Evolutionary conservation across 2,329 filamentous ascomycete genomes (phyloP), one percentile per base, ranked within the genome.

Genomic region (Neophaeococcomyces mojaviensis): DNA sequence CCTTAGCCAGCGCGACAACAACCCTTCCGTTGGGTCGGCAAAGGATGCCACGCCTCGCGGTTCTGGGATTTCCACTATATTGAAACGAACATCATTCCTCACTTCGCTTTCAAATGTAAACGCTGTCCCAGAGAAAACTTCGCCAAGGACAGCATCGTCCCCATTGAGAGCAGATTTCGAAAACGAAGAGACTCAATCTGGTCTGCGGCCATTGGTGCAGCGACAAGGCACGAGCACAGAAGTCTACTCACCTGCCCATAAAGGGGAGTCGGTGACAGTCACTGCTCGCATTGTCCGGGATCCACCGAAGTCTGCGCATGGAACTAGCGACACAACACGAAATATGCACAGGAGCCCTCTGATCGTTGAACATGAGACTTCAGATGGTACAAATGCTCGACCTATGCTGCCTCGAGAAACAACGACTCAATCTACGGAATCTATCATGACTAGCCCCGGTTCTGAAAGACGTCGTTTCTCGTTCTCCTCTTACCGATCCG

Each of bases 271-370:
- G 1, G 79, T 94, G n/a, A 89, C 88, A 37, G 88, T 95, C 9
- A 92, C 85, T 15, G 86, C 89, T 39, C 80, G 83, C 42, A 94
- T 94, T 52, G 71, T 94, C 31, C 80, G 87, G 39, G 84, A 56
- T 74, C 71, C 40, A 24, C n/a, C 16, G 3, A 35, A 28, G 4
- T 15, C 32, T 3, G 10, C 35, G 15, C 20, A 20, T 35, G 19
- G 33, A 10, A 46, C 36, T n/a, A 50, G 61, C 2, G 56, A 55
- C 47, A 50, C 54, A 19, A 55, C 72, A 32, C 71, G 73, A 54
- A n/a, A n/a, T n/a, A 61, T 77, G 49, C 66, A 78, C 64, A 59
- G 75, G 68, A 71, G 75, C 62, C 58, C 78, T 63, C 56, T 86
- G 70, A 63, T 73, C 69, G 68, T 92, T 72, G 68, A 86, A 75